Base-by-base conservation (phyloP, 345 rosid genomes). In the Euphorbia tirucalli region DNA sequence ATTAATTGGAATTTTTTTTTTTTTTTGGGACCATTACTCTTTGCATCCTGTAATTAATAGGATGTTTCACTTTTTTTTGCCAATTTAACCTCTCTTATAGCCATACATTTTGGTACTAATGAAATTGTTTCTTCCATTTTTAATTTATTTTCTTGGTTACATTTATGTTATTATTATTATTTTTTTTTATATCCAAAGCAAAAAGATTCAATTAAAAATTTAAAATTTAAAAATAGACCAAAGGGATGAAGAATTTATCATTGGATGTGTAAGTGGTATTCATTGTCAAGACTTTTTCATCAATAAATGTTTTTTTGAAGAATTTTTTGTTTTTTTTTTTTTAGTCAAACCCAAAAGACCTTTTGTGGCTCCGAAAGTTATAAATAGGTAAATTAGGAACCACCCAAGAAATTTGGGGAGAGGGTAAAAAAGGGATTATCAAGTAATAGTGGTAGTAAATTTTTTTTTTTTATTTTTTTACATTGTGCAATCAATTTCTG, bases 1-100 rank as follows among this genome's bases (percentile, higher is more conserved):
- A 41, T 21, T 21, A 6, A 30, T 18, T 77, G n/a, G n/a, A n/a
- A n/a, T n/a, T n/a, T n/a, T n/a, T n/a, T n/a, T n/a, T n/a, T n/a
- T n/a, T n/a, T n/a, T n/a, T n/a, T n/a, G n/a, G 92, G 88, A 80
- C 88, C 88, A 80, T 81, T n/a, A 18, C 15, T 11, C 16, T 27
- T 22, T 21, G 11, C 14, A 9, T 1, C n/a, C 18, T 71, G 57
- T 67, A 39, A 27, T 71, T 67, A n/a, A 25, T 55, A 18, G 72
- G 44, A 50, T 27, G 31, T 63, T 76, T 73, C 71, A 11, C 60
- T 71, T 61, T 55, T 72, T 65, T 22, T 68, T 52, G 32, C 68
- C 27, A n/a, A n/a, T n/a, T n/a, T n/a, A n/a, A n/a, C n/a, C n/a
- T n/a, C n/a, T n/a, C 66, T 66, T 44, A 27, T 28, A 22, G 16